Conservation (phyloP, 345 rosid genomes). For the Adansonia digitata region DNA sequence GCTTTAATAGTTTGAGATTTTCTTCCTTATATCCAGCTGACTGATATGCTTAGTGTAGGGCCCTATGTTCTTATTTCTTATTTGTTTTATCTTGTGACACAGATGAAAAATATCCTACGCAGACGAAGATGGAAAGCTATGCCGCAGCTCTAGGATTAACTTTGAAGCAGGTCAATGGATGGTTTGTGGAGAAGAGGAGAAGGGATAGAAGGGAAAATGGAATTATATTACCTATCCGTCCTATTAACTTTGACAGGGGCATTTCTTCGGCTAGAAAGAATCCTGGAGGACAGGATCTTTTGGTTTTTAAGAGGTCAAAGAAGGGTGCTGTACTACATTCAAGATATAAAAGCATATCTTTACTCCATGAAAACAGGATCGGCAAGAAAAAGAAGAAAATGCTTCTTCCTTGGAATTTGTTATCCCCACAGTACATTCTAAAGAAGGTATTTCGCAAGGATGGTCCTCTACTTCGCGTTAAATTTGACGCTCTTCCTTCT, state of each 20-base stretch:
- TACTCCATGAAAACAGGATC: slow-evolving; percentile 18
- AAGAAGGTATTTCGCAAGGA: slow-evolving; percentile 79
- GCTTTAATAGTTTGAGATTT: background rate
- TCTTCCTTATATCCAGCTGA: background rate
- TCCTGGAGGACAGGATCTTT: slow-evolving; percentile 15
- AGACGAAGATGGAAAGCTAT: slow-evolving; percentile 43
- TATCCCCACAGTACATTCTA: slow-evolving; percentile 55
- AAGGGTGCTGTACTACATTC: slow-evolving; percentile 22
- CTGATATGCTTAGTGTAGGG: background rate
- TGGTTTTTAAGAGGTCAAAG: background rate
- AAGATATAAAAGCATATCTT: slow-evolving; percentile 15
- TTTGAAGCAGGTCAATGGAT: slow-evolving; percentile 58
- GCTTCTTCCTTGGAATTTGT: slow-evolving; percentile 42
- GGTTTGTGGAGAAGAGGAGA: slow-evolving; percentile 75
- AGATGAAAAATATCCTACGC: slow-evolving; percentile 63
- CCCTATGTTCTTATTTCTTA: background rate
- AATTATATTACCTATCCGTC: slow-evolving; percentile 6
- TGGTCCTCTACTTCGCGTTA: slow-evolving; percentile 81
- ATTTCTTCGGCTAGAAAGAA: slow-evolving; percentile 10
- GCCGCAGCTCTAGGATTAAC: slow-evolving; percentile 59
- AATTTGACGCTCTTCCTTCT: slow-evolving; percentile 60
- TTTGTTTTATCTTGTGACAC: slow-evolving; percentile 25
- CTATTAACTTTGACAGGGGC: background rate
- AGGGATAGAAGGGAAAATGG: slow-evolving; percentile 22
- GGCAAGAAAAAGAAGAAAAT: slow-evolving; percentile 23